Base-by-base conservation (phyloP, 2,329 filamentous ascomycete genomes). In the Fusarium praegraminearum region DNA sequence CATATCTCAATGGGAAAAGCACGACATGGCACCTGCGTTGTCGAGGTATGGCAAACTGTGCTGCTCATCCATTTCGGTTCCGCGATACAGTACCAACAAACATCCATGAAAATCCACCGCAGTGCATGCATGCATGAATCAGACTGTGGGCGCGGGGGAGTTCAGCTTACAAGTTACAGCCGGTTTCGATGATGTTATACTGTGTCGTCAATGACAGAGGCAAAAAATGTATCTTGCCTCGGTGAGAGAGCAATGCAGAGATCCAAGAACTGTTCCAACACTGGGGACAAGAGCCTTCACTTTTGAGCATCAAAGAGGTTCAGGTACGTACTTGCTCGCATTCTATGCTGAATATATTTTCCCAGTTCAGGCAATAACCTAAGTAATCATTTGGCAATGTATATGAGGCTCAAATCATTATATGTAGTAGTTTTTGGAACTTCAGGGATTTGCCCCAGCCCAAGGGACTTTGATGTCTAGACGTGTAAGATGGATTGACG, bases 11-110 rank as follows among this genome's bases (percentile, higher is more conserved):
- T 65, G 54, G 53, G 45, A 47, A 58, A 64, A 57, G 65, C 70
- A 71, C 71, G 49, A 62, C 73, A 75, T 66, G 69, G 18, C 56
- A 64, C 62, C 60, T 71, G 73, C 59, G 50, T 67, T 65, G 62
- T 70, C 72, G 61, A 63, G 41, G 71, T 71, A 47, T 51, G 57
- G 67, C 62, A 70, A 59, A 44, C 45, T 53, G 61, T 66, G 57
- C 50, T 65, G 57, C 62, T 60, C 63, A 57, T 60, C 49, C 52
- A 63, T 66, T 57, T 64, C 51, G 63, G 59, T 62, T 60, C 51
- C 51, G 62, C 73, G 62, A 74, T 75, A 69, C 71, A 66, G 69
- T 65, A 65, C 58, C 63, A 62, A 51, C 63, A 60, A 59, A 54
- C 35, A 58, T 50, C 46, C 41, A 55, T 7, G 18, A 20, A 20